phyloP scores from a whole-genome alignment of 257 asterid species.

The Lycium barbarum region DNA sequence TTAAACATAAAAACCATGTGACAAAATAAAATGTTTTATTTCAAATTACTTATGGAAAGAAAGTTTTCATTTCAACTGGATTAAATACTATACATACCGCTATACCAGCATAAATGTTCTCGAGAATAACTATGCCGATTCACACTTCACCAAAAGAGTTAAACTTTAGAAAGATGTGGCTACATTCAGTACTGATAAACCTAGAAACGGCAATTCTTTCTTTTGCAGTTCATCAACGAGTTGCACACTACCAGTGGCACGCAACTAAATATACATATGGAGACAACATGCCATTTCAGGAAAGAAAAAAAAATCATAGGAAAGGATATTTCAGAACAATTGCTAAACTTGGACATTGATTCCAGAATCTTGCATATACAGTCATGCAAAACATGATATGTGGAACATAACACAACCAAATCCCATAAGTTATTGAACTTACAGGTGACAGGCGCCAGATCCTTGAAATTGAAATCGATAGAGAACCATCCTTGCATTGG shows the following conservation, averaged over 20 bases:
- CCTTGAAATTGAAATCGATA: slow-evolving; percentile 57
- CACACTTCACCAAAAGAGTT: slow-evolving; percentile 19
- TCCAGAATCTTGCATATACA: background rate
- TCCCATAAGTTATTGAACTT: slow-evolving; percentile 39
- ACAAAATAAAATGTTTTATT: background rate
- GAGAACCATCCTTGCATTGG: slow-evolving; percentile 64
- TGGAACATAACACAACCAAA: background rate
- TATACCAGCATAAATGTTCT: background rate
- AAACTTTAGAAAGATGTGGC: background rate
- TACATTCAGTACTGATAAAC: background rate
- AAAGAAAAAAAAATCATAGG: too few species aligned
- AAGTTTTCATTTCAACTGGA: slow-evolving; percentile 7
- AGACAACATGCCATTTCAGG: background rate
- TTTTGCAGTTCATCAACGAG: background rate
- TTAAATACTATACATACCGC: too few species aligned
- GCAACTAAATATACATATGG: background rate
- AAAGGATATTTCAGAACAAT: background rate
- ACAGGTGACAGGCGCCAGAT: slow-evolving; percentile 51
- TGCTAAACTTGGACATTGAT: background rate
- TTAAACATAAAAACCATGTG: background rate
- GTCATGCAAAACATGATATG: background rate
- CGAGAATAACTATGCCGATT: background rate
- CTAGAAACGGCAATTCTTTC: background rate
- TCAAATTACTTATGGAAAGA: background rate
- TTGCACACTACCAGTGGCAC: background rate